A percentile compares a stretch with the other conserved stretches of the same genome.
Evolutionary conservation across 164 flowering plant species (phyloP).

Genomic region (Vitis rupestris): DNA sequence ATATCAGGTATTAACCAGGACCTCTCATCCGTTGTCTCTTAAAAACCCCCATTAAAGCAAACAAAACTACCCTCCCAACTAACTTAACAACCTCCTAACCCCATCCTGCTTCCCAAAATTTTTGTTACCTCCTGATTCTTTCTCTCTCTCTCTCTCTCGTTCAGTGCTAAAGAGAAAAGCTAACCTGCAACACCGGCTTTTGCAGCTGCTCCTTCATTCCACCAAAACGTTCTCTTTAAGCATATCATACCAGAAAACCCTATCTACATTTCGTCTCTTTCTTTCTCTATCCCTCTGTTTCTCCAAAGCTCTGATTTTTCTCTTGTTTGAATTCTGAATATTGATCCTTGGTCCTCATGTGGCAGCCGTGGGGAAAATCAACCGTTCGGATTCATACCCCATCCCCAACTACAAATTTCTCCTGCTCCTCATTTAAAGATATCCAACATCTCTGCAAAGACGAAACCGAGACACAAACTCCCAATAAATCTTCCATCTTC

Average conservation of each 20-base stretch:
- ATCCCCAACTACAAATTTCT: constrained; percentile 24
- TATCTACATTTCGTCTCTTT: not conserved
- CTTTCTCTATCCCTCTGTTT: not conserved
- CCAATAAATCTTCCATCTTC: constrained; percentile 19
- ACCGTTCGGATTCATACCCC: constrained; percentile 19
- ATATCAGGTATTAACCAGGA: constrained; percentile 1
- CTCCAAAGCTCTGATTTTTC: not conserved
- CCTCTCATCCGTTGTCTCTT: constrained; percentile 5
- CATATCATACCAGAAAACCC: constrained; percentile 4
- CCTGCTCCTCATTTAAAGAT: constrained; percentile 51
- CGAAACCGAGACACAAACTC: constrained; percentile 3
- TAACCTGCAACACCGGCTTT: constrained; percentile 9
- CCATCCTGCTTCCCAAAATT: not conserved
- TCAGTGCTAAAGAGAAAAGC: not conserved
- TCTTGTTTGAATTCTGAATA: not conserved
- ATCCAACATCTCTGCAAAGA: constrained; percentile 36
- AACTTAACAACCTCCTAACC: constrained; percentile 22
- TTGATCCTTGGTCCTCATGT: constrained; percentile 35
- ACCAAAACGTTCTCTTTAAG: constrained; percentile 9
- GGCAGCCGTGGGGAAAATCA: constrained; percentile 41
- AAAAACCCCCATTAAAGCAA: constrained; percentile 2
- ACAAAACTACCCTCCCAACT: constrained; percentile 15
- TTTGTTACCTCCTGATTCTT: not conserved
- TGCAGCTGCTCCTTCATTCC: constrained; percentile 13
- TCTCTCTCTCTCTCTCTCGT: constrained; percentile 5